Conservation (phyloP, 2,329 filamentous ascomycete species). For the Cordyceps javanica region DNA sequence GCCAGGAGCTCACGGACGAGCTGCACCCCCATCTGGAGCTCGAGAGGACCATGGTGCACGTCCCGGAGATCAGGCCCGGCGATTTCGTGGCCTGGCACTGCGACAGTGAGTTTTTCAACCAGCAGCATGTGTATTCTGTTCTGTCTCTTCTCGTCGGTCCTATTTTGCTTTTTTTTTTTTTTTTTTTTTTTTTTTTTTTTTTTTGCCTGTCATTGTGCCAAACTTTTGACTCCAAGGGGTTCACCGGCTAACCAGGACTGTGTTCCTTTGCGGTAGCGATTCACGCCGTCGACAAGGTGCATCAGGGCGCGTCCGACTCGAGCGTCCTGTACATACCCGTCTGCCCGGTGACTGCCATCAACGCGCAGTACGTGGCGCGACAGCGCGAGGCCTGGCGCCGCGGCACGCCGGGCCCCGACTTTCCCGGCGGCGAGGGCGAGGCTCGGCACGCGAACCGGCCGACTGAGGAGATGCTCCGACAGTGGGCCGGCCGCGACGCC, state of each 20-base stretch:
- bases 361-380: conserved; percentile 62
- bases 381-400: conserved; percentile 66
- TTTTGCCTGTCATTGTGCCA: neutral
- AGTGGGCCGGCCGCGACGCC: conserved; percentile 27
- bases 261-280: conserved; percentile 37
- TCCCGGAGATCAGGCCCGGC: conserved; percentile 63
- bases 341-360: conserved; percentile 70
- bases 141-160: too few species aligned
- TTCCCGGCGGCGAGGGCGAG: conserved; percentile 67
- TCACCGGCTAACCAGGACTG: conserved; percentile 8
- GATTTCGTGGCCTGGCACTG: conserved; percentile 85
- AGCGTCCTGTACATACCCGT: conserved; percentile 87
- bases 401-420: conserved; percentile 64
- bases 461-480: conserved; percentile 31
- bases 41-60: conserved; percentile 59
- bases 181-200: neutral
- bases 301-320: conserved; percentile 65
- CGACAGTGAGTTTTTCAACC: conserved; percentile 45
- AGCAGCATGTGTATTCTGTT: neutral
- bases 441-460: conserved; percentile 43
- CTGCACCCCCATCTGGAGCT: conserved; percentile 69
- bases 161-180: neutral
- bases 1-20: conserved; percentile 62
- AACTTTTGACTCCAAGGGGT: neutral
- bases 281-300: conserved; percentile 77